Conservation (phyloP, 2,329 filamentous ascomycete genomes). For the Simplicillium sp. region DNA sequence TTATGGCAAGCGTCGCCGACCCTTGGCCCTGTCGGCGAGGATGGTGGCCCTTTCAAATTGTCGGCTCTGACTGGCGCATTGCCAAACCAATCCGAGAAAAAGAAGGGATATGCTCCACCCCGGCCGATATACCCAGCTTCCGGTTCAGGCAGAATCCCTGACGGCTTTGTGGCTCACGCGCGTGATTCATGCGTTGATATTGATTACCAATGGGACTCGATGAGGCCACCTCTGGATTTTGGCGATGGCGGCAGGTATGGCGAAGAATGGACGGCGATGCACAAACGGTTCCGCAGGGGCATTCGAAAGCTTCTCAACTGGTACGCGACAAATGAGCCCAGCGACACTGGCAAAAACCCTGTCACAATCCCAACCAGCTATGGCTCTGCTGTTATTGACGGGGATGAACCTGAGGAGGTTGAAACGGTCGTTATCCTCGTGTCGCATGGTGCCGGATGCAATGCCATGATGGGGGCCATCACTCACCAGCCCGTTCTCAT, state of each 20-base stretch:
- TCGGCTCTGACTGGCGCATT: constrained; percentile 24
- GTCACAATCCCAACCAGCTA: constrained; percentile 14
- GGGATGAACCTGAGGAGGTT: constrained; percentile 51
- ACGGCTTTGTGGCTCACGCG: constrained; percentile 83
- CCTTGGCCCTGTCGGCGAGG: constrained; percentile 14
- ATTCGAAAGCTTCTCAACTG: constrained; percentile 72
- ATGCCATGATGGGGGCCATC: constrained; percentile 85
- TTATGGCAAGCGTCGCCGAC: constrained; percentile 2
- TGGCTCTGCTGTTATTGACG: constrained; percentile 20
- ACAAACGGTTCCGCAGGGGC: constrained; percentile 75
- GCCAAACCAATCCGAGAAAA: constrained; percentile 16
- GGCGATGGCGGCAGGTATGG: constrained; percentile 80
- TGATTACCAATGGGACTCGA: constrained; percentile 97
- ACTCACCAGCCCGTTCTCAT: constrained; percentile 86
- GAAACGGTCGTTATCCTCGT: constrained; percentile 80
- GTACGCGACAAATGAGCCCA: constrained; percentile 56
- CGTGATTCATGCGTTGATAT: constrained; percentile 75
- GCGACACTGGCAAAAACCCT: constrained; percentile 38
- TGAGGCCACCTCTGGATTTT: constrained; percentile 68
- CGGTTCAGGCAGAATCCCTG: constrained; percentile 68
- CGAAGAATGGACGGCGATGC: constrained; percentile 96
- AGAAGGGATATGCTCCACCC: constrained; percentile 60
- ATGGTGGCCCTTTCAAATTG: constrained; percentile 15
- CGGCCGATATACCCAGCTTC: constrained; percentile 78
- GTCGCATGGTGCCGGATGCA: constrained; percentile 92